These are phyloP conservation scores for Penicillium sp. DNA, from an alignment of 2,329 filamentous ascomycete species.

Conservation along the genomic window DNA sequence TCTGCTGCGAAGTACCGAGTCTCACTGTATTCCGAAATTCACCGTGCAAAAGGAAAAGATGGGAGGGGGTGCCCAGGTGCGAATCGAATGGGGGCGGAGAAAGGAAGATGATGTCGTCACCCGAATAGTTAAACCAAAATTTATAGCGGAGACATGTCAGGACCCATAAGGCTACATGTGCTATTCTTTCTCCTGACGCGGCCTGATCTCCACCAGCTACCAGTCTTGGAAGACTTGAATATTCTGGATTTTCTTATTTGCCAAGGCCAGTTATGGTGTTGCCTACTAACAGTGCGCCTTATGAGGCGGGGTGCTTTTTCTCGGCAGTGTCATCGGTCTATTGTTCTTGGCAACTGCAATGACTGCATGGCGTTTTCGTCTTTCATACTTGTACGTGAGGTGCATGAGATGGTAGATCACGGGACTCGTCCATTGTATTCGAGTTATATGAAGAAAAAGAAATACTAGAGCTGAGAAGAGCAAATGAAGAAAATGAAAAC, in stretches of 20 bases:
- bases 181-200: slow-evolving; percentile 3
- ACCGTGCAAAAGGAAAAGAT: too few species aligned
- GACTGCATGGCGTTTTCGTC: too few species aligned
- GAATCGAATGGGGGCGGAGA: slow-evolving; percentile 5
- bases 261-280: slow-evolving; percentile 8
- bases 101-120: slow-evolving; percentile 18
- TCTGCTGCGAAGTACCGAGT: neutral
- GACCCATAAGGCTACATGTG: neutral
- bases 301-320: neutral
- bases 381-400: too few species aligned
- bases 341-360: neutral
- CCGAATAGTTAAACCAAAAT: neutral
- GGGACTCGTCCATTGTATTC: neutral
- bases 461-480: slow-evolving; percentile 1
- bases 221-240: neutral
- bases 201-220: neutral
- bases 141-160: neutral
- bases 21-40: neutral
- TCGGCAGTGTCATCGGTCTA: slow-evolving; percentile 6
- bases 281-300: slow-evolving; percentile 4
- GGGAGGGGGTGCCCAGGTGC: too few species aligned
- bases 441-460: neutral
- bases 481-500: neutral
- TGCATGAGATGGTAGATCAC: too few species aligned
- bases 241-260: neutral